These are phyloP conservation scores for Russula lepida DNA, from an alignment of 768 basidiomycete genomes.

Conservation along the genomic window DNA sequence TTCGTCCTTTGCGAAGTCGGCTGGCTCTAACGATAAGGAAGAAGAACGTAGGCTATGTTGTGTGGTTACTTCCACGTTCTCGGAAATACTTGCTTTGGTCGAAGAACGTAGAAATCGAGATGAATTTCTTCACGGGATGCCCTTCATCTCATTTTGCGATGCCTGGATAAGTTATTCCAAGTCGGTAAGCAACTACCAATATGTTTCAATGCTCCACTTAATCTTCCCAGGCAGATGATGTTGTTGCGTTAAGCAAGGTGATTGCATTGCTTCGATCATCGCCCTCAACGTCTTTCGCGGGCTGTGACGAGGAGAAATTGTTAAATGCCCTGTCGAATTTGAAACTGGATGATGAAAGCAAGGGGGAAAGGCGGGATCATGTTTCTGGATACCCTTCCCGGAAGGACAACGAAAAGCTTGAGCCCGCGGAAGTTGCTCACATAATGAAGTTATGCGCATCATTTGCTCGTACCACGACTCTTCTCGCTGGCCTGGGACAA, in stretches of 20 bases:
- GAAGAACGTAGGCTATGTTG: constrained; percentile 12
- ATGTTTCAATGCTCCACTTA: not conserved
- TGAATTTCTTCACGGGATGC: constrained; percentile 39
- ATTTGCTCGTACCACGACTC: constrained; percentile 13
- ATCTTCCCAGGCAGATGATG: constrained; percentile 38
- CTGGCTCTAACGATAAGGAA: not conserved
- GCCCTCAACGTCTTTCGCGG: not conserved
- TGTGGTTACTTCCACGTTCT: constrained; percentile 37
- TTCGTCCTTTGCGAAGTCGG: constrained; percentile 31
- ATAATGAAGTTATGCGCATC: constrained; percentile 18
- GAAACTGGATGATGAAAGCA: constrained; percentile 1
- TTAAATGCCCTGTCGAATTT: constrained; percentile 9
- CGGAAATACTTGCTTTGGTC: constrained; percentile 35
- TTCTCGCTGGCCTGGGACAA: constrained; percentile 4
- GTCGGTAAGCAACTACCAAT: constrained; percentile 35
- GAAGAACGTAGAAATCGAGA: constrained; percentile 31
- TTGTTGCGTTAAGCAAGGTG: constrained; percentile 22
- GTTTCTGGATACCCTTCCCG: not conserved
- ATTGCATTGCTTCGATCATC: constrained; percentile 7
- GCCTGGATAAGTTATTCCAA: constrained; percentile 63
- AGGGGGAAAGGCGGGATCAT: not conserved
- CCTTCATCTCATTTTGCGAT: constrained; percentile 60
- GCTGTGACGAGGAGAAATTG: constrained; percentile 8
- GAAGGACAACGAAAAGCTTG: not conserved
- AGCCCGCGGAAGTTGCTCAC: constrained; percentile 1